Evolutionary conservation across 1,284 basidiomycete species (phyloP).

Genomic region (Cystobasidium slooffiae): DNA sequence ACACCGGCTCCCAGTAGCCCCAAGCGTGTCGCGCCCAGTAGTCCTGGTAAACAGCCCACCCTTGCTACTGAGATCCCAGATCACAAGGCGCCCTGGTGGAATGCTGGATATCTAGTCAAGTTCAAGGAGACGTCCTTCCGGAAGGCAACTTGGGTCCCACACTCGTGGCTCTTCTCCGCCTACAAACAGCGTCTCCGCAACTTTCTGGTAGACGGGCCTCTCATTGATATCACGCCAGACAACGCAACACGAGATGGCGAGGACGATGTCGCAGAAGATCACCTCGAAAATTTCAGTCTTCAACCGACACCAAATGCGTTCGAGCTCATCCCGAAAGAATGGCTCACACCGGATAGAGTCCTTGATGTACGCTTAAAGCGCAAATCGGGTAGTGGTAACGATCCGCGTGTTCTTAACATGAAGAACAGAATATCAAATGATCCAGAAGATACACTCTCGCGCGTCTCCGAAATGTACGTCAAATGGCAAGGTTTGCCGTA

Average conservation of each 20-base stretch:
- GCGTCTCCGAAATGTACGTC: conserved; percentile 47
- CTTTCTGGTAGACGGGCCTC: conserved; percentile 63
- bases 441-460: conserved; percentile 46
- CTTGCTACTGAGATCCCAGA: conserved; percentile 52
- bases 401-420: conserved; percentile 17
- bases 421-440: conserved; percentile 44
- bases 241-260: conserved; percentile 26
- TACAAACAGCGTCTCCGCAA: conserved; percentile 69
- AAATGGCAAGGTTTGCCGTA: conserved; percentile 53
- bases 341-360: conserved; percentile 51
- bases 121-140: conserved; percentile 77
- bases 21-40: conserved; percentile 8
- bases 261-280: conserved; percentile 40
- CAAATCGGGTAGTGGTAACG: conserved; percentile 27
- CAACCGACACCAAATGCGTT: conserved; percentile 48
- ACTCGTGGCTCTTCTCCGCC: conserved; percentile 78
- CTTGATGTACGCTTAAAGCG: conserved; percentile 46
- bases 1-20: conserved; percentile 21
- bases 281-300: conserved; percentile 35
- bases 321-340: conserved; percentile 46
- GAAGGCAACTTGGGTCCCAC: conserved; percentile 65
- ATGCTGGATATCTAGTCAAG: conserved; percentile 84
- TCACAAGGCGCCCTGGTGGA: conserved; percentile 64
- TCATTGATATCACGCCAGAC: conserved; percentile 36
- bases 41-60: conserved; percentile 21